A percentile compares a stretch with the other conserved stretches of the same genome.
These are phyloP conservation scores for Mucuna pruriens DNA, from an alignment of 306 rosid genomes.

Conservation along the genomic window DNA sequence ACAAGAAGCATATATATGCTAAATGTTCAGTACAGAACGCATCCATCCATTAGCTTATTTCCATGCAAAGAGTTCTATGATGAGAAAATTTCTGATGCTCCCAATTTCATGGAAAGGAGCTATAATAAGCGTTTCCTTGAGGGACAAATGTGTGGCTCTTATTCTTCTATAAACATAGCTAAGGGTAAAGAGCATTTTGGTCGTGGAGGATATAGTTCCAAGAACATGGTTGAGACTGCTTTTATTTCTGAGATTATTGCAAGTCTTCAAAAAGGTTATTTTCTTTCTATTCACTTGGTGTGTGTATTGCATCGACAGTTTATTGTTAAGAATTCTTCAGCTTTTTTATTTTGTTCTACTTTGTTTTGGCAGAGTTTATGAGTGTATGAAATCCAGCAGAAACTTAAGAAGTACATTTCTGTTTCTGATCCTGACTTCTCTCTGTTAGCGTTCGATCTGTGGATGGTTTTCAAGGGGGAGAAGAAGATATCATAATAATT, in stretches of 20 bases:
- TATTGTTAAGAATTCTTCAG: background rate
- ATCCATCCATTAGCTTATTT: conserved; percentile 48
- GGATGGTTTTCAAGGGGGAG: background rate
- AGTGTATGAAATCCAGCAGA: background rate
- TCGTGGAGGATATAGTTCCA: conserved; percentile 23
- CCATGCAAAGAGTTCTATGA: conserved; percentile 45
- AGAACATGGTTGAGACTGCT: conserved; percentile 59
- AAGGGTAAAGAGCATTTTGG: conserved; percentile 48
- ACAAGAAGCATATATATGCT: conserved; percentile 35
- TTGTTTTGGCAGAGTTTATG: background rate
- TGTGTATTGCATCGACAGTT: background rate
- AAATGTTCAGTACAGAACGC: conserved; percentile 45
- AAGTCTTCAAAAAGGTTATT: conserved; percentile 54
- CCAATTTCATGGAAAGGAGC: conserved; percentile 9
- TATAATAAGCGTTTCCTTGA: conserved; percentile 29
- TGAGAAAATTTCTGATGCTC: conserved; percentile 29
- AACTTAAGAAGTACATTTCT: background rate
- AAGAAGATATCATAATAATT: conserved; percentile 1
- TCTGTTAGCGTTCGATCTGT: background rate
- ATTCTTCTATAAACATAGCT: conserved; percentile 44
- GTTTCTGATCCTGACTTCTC: background rate
- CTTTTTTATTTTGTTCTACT: background rate
- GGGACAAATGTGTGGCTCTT: conserved; percentile 39
- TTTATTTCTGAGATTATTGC: conserved; percentile 50
- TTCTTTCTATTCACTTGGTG: background rate